A percentile compares a stretch with the other conserved stretches of the same genome.
These are phyloP conservation scores for Saxophila tyrrhenica DNA, from an alignment of 495 filamentous ascomycete genomes.

Conservation along the genomic window DNA sequence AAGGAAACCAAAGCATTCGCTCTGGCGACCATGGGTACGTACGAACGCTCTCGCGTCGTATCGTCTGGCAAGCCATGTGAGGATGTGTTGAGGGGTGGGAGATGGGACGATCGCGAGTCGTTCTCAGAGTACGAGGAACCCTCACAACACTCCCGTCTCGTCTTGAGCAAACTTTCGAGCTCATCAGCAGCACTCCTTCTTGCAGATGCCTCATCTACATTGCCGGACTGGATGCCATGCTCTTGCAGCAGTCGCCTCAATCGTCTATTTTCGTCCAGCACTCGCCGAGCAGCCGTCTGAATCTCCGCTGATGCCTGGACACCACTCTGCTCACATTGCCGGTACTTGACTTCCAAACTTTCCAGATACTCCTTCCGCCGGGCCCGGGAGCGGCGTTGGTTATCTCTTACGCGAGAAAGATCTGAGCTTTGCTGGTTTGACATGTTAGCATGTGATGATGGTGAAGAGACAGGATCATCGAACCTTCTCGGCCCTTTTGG, in stretches of 20 bases:
- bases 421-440: slow-evolving; percentile 28
- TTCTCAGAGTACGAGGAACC: no score
- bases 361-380: slow-evolving; percentile 63
- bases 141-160: no score
- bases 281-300: slow-evolving; percentile 50
- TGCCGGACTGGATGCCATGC: slow-evolving; percentile 33
- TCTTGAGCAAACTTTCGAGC: neutral
- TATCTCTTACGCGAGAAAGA: slow-evolving; percentile 56
- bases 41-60: no score
- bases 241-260: slow-evolving; percentile 40
- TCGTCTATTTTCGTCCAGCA: slow-evolving; percentile 51
- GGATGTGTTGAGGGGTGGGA: no score
- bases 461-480: neutral
- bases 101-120: no score
- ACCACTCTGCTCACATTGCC: slow-evolving; percentile 46
- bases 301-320: slow-evolving; percentile 49
- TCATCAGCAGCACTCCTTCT: slow-evolving; percentile 16
- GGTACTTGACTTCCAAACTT: slow-evolving; percentile 55
- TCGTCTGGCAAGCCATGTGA: no score
- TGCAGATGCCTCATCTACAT: slow-evolving; percentile 11
- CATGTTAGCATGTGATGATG: neutral
- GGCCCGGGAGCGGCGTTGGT: slow-evolving; percentile 69
- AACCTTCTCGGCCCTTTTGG: neutral
- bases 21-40: no score
- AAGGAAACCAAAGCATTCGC: no score